Evolutionary conservation across 306 rosid species (phyloP), one percentile per base, ranked within the genome.

Genomic region (Bauhinia variegata): DNA sequence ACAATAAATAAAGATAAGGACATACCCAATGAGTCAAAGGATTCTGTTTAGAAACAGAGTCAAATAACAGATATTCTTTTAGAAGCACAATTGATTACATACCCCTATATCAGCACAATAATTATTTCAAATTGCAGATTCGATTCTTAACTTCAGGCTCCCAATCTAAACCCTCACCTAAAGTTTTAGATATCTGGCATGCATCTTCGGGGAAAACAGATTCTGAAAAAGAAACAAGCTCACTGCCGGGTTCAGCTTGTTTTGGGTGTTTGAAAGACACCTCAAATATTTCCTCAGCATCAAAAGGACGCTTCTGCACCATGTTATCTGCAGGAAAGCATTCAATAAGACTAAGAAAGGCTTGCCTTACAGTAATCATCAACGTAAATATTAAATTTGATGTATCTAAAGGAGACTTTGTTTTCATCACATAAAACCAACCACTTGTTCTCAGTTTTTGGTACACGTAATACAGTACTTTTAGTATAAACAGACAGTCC

Each of bases 301-400:
- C 95, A 42, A 78, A 88, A 60, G 87, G 82, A 52, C 93, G 93
- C 54, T 91, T 91, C 78, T 88, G 96, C 59, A 91, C 97, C 97
- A 91, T 91, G 67, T 65, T 65, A 59, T 49, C 87, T 85, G 91
- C 81, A 80, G 44, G 44, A 71, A 47, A 63, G 12, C 60, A 23
- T 71, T 43, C 13, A 62, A 61, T 18, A 33, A 10, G 55, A 28
- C 37, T 50, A 65, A 75, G 71, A 49, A 61, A 60, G 34, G 17
- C 31, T 17, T 61, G 50, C 54, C 37, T 43, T 65, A 34, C 50
- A 60, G 38, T 51, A 75, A 60, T 58, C 59, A 60, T 36, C 39
- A 18, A 42, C 52, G 68, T 5, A 51, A 42, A 5, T 48, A n/a
- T 9, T 41, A 36, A 14, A 28, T 39, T 31, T 14, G 59, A 41